phyloP scores from a whole-genome alignment of 2,329 filamentous ascomycete genomes.

The Atkinsonella texensis region DNA sequence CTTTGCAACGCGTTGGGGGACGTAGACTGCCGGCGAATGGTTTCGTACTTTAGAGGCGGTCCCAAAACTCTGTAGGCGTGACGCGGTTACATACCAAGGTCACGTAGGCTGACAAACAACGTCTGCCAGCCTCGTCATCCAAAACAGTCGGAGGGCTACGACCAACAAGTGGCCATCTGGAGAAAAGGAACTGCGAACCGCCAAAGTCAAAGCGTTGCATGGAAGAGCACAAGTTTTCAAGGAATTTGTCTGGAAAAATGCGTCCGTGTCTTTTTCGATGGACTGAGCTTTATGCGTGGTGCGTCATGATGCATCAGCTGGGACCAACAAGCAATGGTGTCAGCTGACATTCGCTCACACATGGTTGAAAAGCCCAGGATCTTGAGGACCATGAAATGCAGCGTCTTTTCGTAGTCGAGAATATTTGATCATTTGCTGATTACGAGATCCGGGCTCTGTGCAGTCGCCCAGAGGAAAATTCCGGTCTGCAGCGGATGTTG shows the following conservation, averaged over 20 bases:
- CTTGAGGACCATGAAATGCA: too few relatives aligned
- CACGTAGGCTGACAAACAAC: neutral
- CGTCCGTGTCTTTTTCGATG: too few relatives aligned
- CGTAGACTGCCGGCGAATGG: slow-evolving; percentile 16
- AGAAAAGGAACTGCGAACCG: neutral
- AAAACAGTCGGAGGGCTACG: neutral
- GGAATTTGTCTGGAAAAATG: too few relatives aligned
- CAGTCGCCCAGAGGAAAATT: neutral
- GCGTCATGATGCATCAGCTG: too few relatives aligned
- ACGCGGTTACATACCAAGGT: neutral
- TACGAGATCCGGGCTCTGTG: too few relatives aligned
- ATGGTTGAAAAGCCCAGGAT: too few relatives aligned
- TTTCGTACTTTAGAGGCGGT: slow-evolving; percentile 18
- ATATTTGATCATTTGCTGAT: too few relatives aligned
- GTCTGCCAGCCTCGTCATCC: neutral
- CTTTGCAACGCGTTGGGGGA: slow-evolving; percentile 19
- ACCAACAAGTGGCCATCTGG: neutral
- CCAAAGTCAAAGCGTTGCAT: neutral
- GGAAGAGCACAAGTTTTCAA: neutral
- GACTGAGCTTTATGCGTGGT: too few relatives aligned
- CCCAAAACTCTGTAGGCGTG: slow-evolving; percentile 5
- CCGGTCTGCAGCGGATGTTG: neutral
- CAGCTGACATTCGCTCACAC: too few relatives aligned
- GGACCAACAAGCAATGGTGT: too few relatives aligned
- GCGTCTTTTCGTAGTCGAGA: too few relatives aligned